These are phyloP conservation scores for Taiwanofungus camphoratus DNA, from an alignment of 1,284 basidiomycete species.

Conservation along the genomic window DNA sequence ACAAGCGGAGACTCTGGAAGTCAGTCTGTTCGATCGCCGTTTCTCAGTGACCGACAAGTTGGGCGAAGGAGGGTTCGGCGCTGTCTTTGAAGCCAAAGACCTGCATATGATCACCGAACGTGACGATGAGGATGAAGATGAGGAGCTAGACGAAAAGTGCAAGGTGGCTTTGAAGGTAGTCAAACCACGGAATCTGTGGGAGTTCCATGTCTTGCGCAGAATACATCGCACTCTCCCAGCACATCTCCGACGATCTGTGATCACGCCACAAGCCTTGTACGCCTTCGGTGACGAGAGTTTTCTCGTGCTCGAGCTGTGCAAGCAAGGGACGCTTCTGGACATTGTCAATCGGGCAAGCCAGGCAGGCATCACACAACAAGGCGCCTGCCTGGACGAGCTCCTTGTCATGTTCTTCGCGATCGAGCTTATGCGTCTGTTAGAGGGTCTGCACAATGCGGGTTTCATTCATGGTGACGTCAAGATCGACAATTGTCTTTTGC, in stretches of 20 bases:
- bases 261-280: conserved; percentile 73
- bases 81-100: conserved; percentile 82
- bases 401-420: conserved; percentile 94
- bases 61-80: conserved; percentile 95
- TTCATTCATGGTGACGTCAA: conserved; percentile 99
- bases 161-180: conserved; percentile 91
- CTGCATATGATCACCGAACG: conserved; percentile 41
- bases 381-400: conserved; percentile 88
- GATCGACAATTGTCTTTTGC: conserved; percentile 96
- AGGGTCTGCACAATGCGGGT: conserved; percentile 74
- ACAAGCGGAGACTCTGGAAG: conserved; percentile 36
- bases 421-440: conserved; percentile 82
- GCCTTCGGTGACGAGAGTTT: conserved; percentile 87
- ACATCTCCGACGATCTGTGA: conserved; percentile 56
- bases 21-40: conserved; percentile 52
- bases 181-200: conserved; percentile 87
- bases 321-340: conserved; percentile 91
- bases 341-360: conserved; percentile 82
- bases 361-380: conserved; percentile 66
- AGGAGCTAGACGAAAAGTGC: conserved; percentile 55
- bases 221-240: conserved; percentile 64
- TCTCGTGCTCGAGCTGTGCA: conserved; percentile 83
- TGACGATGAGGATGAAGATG: conserved; percentile 48
- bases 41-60: conserved; percentile 82
- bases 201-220: conserved; percentile 83